Percentiles rank a stretch among this genome's conserved stretches.
phyloP scores from a whole-genome alignment of 129 eudicot genomes.

The Saposhnikovia divaricata region DNA sequence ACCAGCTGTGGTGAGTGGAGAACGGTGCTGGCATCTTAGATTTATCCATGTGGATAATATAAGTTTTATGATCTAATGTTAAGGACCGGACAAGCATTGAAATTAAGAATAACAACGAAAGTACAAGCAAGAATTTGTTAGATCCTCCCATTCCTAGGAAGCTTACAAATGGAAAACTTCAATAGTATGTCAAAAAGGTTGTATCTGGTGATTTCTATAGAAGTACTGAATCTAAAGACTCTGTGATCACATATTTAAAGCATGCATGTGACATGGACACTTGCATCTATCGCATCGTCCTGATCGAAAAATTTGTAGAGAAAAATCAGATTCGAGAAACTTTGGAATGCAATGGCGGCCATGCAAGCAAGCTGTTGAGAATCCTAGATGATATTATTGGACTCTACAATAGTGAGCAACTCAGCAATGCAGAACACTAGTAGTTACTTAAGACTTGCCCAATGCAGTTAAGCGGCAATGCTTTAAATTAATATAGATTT shows the following conservation, averaged over 20 bases:
- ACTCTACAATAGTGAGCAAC: background rate
- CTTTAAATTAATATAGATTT: background rate
- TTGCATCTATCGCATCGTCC: background rate
- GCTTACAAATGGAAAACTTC: too few species aligned
- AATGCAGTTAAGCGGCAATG: background rate
- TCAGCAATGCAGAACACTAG: background rate
- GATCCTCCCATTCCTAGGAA: too few species aligned
- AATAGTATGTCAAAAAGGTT: background rate
- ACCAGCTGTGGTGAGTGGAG: conserved; percentile 37
- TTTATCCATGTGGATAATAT: conserved; percentile 9
- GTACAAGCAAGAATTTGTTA: background rate
- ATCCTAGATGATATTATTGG: background rate
- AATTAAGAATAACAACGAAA: too few species aligned
- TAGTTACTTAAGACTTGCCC: background rate
- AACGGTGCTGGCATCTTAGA: conserved; percentile 40
- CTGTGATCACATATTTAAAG: background rate
- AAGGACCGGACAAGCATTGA: background rate
- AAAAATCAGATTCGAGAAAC: background rate
- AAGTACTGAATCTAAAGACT: too few species aligned
- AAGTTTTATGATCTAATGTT: conserved; percentile 6
- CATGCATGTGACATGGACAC: background rate
- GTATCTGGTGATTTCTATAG: background rate
- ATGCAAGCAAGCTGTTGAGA: background rate
- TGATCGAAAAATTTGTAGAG: background rate
- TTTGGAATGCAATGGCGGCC: background rate